Conservation (phyloP, 768 basidiomycete species). For the Naematelia encephala region DNA sequence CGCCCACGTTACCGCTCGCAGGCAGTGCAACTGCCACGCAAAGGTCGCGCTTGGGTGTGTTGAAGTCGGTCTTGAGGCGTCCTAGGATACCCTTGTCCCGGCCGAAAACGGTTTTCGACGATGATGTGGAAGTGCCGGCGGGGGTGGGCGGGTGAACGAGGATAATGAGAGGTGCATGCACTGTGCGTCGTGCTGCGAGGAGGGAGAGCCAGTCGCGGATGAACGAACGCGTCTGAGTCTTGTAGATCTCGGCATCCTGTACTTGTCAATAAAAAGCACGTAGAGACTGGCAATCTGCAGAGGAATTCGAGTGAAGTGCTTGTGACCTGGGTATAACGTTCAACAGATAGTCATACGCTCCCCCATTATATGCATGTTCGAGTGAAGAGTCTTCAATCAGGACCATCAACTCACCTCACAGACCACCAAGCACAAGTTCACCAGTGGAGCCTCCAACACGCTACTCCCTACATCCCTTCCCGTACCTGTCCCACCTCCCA, state of each 20-base stretch:
- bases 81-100: constrained; percentile 78
- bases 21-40: constrained; percentile 38
- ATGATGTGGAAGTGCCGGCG: constrained; percentile 11
- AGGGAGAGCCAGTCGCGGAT: constrained; percentile 86
- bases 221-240: constrained; percentile 70
- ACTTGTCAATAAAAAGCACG: not conserved
- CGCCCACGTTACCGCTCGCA: constrained; percentile 60
- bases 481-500: constrained; percentile 52
- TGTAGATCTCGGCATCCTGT: constrained; percentile 72
- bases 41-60: constrained; percentile 82
- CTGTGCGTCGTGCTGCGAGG: constrained; percentile 59
- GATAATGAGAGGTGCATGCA: constrained; percentile 90
- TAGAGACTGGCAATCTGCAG: not conserved
- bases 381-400: not conserved
- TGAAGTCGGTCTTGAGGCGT: constrained; percentile 89
- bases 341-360: no score
- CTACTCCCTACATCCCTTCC: constrained; percentile 68
- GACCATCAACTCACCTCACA: constrained; percentile 69
- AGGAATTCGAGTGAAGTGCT: not conserved
- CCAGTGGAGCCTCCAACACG: constrained; percentile 76
- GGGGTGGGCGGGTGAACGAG: constrained; percentile 66
- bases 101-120: constrained; percentile 65
- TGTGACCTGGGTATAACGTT: no score
- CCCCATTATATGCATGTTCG: no score
- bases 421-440: constrained; percentile 78